These are phyloP conservation scores for Linum usitatissimum DNA, from an alignment of 345 rosid genomes.

Conservation along the genomic window DNA sequence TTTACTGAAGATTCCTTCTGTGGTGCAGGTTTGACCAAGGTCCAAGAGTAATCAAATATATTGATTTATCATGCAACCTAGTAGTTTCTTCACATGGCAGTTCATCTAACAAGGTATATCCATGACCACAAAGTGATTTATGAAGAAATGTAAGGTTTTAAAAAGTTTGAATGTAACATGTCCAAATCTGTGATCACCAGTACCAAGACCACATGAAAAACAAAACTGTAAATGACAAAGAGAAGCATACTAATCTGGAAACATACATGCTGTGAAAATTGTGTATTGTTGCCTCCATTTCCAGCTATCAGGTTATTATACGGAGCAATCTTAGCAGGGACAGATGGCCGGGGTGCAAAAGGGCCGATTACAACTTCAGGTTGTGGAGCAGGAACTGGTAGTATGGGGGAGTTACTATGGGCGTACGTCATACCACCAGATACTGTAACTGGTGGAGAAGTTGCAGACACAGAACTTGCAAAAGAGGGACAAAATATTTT, in stretches of 20 bases:
- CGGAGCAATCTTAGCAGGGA: slow-evolving; percentile 46
- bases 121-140: neutral
- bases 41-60: neutral
- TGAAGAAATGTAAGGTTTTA: neutral
- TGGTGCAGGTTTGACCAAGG: neutral
- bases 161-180: neutral
- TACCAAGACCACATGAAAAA: neutral
- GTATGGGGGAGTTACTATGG: slow-evolving; percentile 37
- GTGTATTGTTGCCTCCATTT: slow-evolving; percentile 32
- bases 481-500: slow-evolving; percentile 64
- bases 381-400: slow-evolving; percentile 43
- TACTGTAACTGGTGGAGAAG: slow-evolving; percentile 34
- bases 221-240: neutral
- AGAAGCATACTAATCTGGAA: neutral
- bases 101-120: neutral
- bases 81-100: neutral
- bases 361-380: slow-evolving; percentile 42
- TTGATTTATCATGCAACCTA: neutral
- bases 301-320: slow-evolving; percentile 38
- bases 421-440: slow-evolving; percentile 38
- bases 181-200: neutral
- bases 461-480: slow-evolving; percentile 33
- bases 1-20: neutral
- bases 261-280: slow-evolving; percentile 56
- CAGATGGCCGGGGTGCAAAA: slow-evolving; percentile 38